phyloP scores from a whole-genome alignment of 2,329 filamentous ascomycete species.

The Ophiosphaerella herpotricha region DNA sequence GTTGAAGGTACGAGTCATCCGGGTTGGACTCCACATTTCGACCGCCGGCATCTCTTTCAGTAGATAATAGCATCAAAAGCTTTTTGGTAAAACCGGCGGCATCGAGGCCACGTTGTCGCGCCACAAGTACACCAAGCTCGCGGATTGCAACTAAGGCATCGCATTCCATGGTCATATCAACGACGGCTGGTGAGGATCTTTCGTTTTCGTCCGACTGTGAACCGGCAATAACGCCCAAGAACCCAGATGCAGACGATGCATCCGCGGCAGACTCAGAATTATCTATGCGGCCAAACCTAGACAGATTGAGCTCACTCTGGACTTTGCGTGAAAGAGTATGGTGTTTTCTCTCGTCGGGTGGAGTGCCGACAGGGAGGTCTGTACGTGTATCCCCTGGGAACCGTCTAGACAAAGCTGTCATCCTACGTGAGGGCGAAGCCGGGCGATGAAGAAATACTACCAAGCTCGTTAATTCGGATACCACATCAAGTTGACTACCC shows the following conservation, averaged over 20 bases:
- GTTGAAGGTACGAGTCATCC: neutral
- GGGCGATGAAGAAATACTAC: conserved; percentile 34
- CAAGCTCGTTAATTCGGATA: neutral
- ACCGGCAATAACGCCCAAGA: conserved; percentile 39
- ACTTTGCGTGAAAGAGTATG: conserved; percentile 32
- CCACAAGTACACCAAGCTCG: conserved; percentile 14
- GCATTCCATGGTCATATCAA: conserved; percentile 24
- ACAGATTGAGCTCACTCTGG: conserved; percentile 36
- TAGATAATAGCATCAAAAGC: conserved; percentile 40
- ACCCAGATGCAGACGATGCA: conserved; percentile 32
- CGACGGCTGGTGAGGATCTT: neutral
- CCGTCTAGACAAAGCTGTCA: conserved; percentile 47
- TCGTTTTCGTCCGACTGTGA: conserved; percentile 35
- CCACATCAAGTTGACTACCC: neutral
- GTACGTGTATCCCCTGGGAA: conserved; percentile 34
- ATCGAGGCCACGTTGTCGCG: conserved; percentile 31
- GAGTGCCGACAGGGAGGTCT: conserved; percentile 40
- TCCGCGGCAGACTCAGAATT: conserved; percentile 7
- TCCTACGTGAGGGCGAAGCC: conserved; percentile 45
- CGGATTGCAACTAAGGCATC: conserved; percentile 42
- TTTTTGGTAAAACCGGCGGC: conserved; percentile 35
- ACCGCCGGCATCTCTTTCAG: conserved; percentile 1
- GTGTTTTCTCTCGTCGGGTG: conserved; percentile 20
- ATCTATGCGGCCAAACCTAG: conserved; percentile 8
- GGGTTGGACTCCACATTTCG: neutral